phyloP scores from a whole-genome alignment of 148 eudicot species.

The Rhododendron simsii region DNA sequence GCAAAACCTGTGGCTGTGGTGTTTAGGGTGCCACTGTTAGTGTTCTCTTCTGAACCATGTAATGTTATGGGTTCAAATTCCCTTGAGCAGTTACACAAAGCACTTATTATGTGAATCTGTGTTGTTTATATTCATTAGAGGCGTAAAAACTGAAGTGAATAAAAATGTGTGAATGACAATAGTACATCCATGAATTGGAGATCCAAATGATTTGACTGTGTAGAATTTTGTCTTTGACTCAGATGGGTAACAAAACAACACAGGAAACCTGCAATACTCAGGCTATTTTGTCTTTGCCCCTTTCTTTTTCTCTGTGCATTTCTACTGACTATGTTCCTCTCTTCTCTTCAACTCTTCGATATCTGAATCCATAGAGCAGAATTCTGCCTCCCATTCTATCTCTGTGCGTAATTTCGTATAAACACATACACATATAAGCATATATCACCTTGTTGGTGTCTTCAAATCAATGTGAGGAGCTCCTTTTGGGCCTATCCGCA shows the following conservation, averaged over 20 bases:
- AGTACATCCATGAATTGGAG: neutral
- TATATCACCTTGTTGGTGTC: neutral
- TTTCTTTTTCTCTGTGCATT: no score
- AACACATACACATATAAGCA: no score
- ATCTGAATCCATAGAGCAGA: no score
- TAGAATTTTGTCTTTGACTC: neutral
- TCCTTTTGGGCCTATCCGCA: neutral
- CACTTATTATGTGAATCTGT: neutral
- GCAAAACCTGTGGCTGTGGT: neutral
- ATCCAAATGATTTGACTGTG: neutral
- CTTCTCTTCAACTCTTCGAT: no score
- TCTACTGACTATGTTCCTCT: no score
- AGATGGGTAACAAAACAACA: neutral
- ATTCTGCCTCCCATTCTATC: no score
- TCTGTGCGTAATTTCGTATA: no score
- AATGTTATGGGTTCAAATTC: neutral
- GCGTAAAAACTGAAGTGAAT: neutral
- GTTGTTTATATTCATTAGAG: neutral
- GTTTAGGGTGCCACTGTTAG: neutral
- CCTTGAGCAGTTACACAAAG: neutral
- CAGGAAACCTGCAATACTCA: no score
- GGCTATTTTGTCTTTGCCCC: no score
- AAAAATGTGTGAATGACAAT: neutral
- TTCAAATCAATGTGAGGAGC: neutral
- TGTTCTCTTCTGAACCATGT: neutral